Conservation (phyloP, 441 rosid species). For the Pelargonium citronellum region DNA sequence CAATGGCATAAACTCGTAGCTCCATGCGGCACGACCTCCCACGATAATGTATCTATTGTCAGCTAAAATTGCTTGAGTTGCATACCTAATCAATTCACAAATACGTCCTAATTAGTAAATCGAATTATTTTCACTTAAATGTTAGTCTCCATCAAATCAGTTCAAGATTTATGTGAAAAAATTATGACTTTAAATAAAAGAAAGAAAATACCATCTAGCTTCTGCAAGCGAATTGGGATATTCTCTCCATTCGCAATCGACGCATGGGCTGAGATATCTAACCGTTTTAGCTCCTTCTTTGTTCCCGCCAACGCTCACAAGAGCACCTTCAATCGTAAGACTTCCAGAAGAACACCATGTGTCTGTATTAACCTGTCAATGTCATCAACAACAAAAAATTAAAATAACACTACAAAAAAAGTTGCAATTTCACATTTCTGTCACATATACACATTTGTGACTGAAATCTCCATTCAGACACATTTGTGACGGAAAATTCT, state of each 20-base stretch:
- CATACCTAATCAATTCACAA: background rate
- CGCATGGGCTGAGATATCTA: background rate
- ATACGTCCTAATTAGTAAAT: no score
- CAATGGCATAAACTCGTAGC: conserved; percentile 1
- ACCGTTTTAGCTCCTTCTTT: background rate
- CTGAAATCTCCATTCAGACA: no score
- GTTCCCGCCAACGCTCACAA: background rate
- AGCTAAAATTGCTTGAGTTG: background rate
- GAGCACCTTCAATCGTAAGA: background rate
- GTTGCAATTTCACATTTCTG: no score
- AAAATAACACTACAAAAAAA: no score
- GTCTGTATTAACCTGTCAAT: background rate
- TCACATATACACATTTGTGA: no score
- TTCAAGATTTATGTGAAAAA: no score
- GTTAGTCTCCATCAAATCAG: no score
- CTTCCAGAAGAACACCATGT: background rate
- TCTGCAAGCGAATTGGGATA: background rate
- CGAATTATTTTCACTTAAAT: no score
- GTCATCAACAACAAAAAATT: no score
- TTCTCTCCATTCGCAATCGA: background rate
- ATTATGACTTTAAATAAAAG: no score
- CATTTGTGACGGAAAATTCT: no score
- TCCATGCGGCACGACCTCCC: background rate
- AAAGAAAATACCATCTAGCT: background rate
- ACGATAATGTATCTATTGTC: background rate